phyloP scores from a whole-genome alignment of 1,284 basidiomycete species.

The Phlebopus sp. region DNA sequence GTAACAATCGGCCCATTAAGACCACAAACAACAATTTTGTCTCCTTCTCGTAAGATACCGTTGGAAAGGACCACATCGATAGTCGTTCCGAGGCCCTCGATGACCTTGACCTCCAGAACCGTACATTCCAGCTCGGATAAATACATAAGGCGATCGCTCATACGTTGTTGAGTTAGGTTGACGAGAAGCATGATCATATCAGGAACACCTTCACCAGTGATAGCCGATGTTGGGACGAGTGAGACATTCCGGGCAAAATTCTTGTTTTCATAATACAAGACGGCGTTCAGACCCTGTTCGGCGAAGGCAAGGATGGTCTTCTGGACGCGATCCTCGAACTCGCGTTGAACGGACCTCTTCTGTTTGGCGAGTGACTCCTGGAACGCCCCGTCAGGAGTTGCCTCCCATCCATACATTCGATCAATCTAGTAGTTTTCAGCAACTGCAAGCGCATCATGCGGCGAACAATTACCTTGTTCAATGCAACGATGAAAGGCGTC shows the following conservation, averaged over 20 bases:
- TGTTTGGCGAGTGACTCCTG: slow-evolving; percentile 91
- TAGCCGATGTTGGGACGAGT: slow-evolving; percentile 95
- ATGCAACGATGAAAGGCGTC: slow-evolving; percentile 98
- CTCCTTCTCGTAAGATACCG: slow-evolving; percentile 90
- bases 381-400: slow-evolving; percentile 91
- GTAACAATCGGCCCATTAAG: slow-evolving; percentile 98
- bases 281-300: slow-evolving; percentile 95
- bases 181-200: slow-evolving; percentile 99
- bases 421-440: slow-evolving; percentile 67
- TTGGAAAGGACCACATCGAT: slow-evolving; percentile 98
- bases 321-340: slow-evolving; percentile 88
- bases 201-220: slow-evolving; percentile 98
- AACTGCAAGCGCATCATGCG: slow-evolving; percentile 6
- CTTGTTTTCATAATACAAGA: slow-evolving; percentile 98
- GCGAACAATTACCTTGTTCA: slow-evolving; percentile 79
- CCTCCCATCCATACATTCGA: slow-evolving; percentile 94
- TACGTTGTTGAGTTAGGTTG: slow-evolving; percentile 96
- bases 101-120: slow-evolving; percentile 98
- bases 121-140: slow-evolving; percentile 97
- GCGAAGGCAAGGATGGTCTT: slow-evolving; percentile 93
- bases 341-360: slow-evolving; percentile 76
- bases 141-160: slow-evolving; percentile 98
- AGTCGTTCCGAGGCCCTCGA: slow-evolving; percentile 97
- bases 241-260: slow-evolving; percentile 94
- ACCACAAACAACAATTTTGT: slow-evolving; percentile 96